Conservation (phyloP, 805 yeast genomes). For the Lipomyces japonicus region DNA sequence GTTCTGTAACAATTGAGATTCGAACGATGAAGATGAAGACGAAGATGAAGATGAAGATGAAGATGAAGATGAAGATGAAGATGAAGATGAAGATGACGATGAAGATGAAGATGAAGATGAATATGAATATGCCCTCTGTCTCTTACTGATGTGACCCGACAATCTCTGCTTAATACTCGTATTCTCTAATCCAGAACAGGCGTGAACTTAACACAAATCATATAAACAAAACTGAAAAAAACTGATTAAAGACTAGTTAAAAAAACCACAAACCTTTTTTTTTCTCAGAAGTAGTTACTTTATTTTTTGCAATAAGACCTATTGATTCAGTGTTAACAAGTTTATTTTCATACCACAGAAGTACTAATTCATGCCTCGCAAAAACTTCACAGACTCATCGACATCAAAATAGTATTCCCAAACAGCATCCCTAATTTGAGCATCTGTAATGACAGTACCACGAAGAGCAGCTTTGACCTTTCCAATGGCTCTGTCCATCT, state of each 20-base stretch:
- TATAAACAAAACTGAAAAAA: conserved; percentile 6
- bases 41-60: too few relatives aligned
- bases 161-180: background rate
- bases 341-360: background rate
- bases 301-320: conserved; percentile 4
- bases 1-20: too few relatives aligned
- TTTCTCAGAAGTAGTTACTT: conserved; percentile 9
- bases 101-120: background rate
- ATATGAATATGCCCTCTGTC: background rate
- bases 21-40: too few relatives aligned
- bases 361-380: conserved; percentile 33
- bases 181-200: background rate
- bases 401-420: conserved; percentile 58
- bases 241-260: background rate
- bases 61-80: too few relatives aligned
- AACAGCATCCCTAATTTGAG: conserved; percentile 53
- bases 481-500: conserved; percentile 29
- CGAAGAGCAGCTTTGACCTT: conserved; percentile 28
- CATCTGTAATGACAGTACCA: conserved; percentile 46
- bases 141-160: background rate
- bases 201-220: conserved; percentile 11
- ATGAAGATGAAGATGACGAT: background rate
- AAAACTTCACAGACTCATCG: conserved; percentile 49
- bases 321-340: background rate
- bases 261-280: conserved; percentile 12